Base-by-base conservation (phyloP, 441 rosid genomes). In the Capsella rubella region DNA sequence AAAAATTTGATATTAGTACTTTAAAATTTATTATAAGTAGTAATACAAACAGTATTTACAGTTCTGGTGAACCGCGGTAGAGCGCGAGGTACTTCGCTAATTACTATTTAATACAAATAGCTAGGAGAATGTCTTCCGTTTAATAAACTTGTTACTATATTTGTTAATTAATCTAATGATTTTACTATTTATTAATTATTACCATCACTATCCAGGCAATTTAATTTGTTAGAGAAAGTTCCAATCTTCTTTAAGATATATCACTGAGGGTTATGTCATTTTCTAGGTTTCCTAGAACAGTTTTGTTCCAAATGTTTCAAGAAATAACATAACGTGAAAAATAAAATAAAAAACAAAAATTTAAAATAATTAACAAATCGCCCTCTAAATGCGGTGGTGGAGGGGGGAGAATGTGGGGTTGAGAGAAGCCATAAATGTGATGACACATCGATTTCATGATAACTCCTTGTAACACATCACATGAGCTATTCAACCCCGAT, bases 401-500 rank as follows among this genome's bases (percentile, higher is more conserved):
- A 47, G 16, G 7, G 55, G 55, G 4, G 55, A 50, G 39, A 15
- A 32, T 64, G 65, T 56, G 77, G 72, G 72, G 77, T 56, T 39
- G 51, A 42, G 57, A 49, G 53, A 65, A 37, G 53, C 52, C 53
- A 67, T 67, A 58, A 74, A 74, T 67, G 72, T 67, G 55, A 67
- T 31, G 73, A 74, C 14, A 74, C 78, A 59, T 74, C 78, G 18
- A 50, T 74, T 66, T 49, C 54, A 47, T 39, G 54, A 63, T 78
- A 58, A 68, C 71, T 62, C 71, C 58, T 72, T 53, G 7, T 74
- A 59, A 67, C 78, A 67, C 21, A 74, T 74, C 78, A 74, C 78
- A 67, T 74, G 73, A 67, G 28, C 29, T 51, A 67, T 51, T 67
- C 67, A 66, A 66, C 47, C 40, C 47, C 68, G 72, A 61, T 1